Conservation (phyloP, 2,329 filamentous ascomycete genomes). For the Apiospora hydei region DNA sequence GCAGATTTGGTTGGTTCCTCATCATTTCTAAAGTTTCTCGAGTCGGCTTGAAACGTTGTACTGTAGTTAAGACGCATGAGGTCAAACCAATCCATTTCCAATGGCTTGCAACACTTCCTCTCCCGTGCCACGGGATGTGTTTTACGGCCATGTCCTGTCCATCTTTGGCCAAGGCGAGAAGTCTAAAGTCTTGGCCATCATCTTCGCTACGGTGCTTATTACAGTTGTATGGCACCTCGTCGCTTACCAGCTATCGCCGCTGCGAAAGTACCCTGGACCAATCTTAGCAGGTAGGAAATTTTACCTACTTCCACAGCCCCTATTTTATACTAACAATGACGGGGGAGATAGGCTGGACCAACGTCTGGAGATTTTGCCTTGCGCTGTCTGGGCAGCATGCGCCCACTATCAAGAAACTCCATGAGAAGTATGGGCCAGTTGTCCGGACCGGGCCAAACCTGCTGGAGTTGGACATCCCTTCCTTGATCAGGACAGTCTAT, state of each 20-base stretch:
- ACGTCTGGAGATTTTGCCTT: conserved; percentile 44
- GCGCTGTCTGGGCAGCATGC: conserved; percentile 38
- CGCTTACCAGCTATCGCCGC: conserved; percentile 19
- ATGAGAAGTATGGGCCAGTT: conserved; percentile 47
- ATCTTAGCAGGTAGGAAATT: conserved; percentile 23
- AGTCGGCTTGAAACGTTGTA: background rate
- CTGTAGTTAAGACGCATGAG: background rate
- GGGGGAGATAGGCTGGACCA: conserved; percentile 40
- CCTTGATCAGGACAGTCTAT: conserved; percentile 44
- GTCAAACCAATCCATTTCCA: no score
- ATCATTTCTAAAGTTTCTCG: background rate
- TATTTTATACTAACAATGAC: background rate
- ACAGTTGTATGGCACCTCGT: background rate
- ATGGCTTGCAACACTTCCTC: background rate
- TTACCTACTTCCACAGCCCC: no score
- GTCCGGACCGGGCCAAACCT: conserved; percentile 46
- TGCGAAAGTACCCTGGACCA: conserved; percentile 24
- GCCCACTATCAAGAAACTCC: conserved; percentile 40
- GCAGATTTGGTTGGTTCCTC: background rate
- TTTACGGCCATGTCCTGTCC: no score
- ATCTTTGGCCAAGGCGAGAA: background rate
- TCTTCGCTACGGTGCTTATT: background rate
- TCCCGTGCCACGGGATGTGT: background rate
- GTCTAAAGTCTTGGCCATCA: background rate
- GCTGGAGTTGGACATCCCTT: conserved; percentile 38